These are phyloP conservation scores for Backusella parvicylindrica DNA, from an alignment of 192 early-diverging fungal genomes.

Conservation along the genomic window DNA sequence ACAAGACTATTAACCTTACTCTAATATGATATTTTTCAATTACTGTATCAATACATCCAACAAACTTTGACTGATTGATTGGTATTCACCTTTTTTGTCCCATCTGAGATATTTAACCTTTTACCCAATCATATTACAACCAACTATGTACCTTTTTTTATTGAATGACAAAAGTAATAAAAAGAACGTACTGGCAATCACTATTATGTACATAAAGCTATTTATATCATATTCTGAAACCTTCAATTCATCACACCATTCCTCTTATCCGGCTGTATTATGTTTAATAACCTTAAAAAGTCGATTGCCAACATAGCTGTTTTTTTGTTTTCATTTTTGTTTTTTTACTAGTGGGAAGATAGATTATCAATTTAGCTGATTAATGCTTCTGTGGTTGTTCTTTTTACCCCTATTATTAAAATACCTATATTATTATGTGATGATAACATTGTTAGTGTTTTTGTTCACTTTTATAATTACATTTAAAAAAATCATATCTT, in stretches of 20 bases:
- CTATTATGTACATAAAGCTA: background rate
- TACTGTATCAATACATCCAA: too few species aligned
- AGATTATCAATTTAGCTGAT: too few species aligned
- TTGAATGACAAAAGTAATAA: background rate
- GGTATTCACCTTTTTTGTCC: background rate
- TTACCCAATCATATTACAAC: background rate
- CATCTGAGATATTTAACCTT: background rate
- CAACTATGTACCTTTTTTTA: too few species aligned
- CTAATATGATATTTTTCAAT: too few species aligned
- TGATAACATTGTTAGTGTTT: too few species aligned
- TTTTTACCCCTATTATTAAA: too few species aligned
- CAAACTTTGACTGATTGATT: background rate
- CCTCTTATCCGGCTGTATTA: background rate
- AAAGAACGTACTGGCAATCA: background rate
- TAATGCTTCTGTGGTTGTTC: too few species aligned
- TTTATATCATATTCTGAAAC: background rate
- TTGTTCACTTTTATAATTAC: too few species aligned
- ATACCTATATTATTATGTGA: too few species aligned
- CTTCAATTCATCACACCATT: background rate
- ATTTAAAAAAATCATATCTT: too few species aligned
- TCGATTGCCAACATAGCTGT: background rate
- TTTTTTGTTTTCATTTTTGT: too few species aligned
- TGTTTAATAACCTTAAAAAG: background rate
- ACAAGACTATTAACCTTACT: background rate
- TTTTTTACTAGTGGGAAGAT: too few species aligned